Percentiles rank a stretch among this genome's conserved stretches.
Conservation (phyloP, 2,329 filamentous ascomycete species). For the Ceratocystis albifundus region DNA sequence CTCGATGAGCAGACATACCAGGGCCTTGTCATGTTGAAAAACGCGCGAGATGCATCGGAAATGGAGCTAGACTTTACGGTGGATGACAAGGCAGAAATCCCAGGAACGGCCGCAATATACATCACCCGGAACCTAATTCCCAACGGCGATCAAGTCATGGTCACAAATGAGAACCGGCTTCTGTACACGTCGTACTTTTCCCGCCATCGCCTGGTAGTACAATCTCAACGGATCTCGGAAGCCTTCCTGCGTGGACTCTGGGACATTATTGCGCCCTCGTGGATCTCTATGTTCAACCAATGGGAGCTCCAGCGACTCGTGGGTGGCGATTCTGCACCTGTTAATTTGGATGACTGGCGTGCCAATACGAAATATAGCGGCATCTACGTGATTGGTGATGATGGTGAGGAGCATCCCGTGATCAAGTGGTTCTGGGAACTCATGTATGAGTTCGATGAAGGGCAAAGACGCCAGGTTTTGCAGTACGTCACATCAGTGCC, state of each 20-base stretch:
- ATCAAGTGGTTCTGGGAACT: slow-evolving; percentile 86
- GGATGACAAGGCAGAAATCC: slow-evolving; percentile 51
- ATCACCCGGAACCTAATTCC: slow-evolving; percentile 65
- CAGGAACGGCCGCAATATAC: slow-evolving; percentile 38
- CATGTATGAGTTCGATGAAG: slow-evolving; percentile 62
- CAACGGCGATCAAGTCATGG: slow-evolving; percentile 61
- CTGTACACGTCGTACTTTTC: slow-evolving; percentile 92
- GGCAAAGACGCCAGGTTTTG: slow-evolving; percentile 70
- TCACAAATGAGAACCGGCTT: slow-evolving; percentile 84
- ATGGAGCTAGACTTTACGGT: slow-evolving; percentile 83
- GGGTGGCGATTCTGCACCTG: slow-evolving; percentile 72
- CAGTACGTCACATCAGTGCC: slow-evolving; percentile 95
- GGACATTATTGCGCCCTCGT: slow-evolving; percentile 77
- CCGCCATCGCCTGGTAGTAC: slow-evolving; percentile 70
- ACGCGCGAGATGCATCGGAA: slow-evolving; percentile 44
- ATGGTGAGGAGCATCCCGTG: slow-evolving; percentile 73
- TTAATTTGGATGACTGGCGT: slow-evolving; percentile 77
- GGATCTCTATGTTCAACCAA: slow-evolving; percentile 99
- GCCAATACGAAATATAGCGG: slow-evolving; percentile 78
- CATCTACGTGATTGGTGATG: slow-evolving; percentile 79
- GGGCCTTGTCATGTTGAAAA: slow-evolving; percentile 72
- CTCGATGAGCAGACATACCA: slow-evolving; percentile 85
- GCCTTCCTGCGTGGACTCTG: slow-evolving; percentile 81
- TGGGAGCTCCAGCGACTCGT: slow-evolving; percentile 86
- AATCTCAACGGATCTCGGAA: slow-evolving; percentile 68